Percentiles rank a stretch among this genome's conserved stretches.
Conservation (phyloP, 768 basidiomycete genomes). For the Lentinus brumalis region DNA sequence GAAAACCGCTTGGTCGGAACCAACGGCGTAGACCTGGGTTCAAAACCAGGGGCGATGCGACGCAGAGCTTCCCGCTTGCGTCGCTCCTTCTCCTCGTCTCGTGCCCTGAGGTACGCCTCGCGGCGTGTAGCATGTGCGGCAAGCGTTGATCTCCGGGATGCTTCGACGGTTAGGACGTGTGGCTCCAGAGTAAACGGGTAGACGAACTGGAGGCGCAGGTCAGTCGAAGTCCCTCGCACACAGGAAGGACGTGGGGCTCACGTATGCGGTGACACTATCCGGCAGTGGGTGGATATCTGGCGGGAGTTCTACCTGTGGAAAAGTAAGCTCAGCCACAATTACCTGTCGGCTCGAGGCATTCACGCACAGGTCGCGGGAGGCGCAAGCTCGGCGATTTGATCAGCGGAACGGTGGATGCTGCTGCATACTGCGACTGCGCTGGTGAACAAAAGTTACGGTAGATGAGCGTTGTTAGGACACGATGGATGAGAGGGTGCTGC, state of each 20-base stretch:
- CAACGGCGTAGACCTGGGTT: slow-evolving; percentile 61
- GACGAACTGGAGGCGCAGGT: slow-evolving; percentile 66
- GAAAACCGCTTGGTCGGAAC: slow-evolving; percentile 48
- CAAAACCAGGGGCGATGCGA: slow-evolving; percentile 83
- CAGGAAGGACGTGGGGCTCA: slow-evolving; percentile 36
- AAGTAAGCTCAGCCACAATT: neutral
- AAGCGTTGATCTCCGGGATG: slow-evolving; percentile 67
- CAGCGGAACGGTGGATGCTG: slow-evolving; percentile 75
- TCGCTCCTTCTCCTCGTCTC: slow-evolving; percentile 78
- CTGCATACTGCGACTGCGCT: slow-evolving; percentile 62
- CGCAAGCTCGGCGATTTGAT: slow-evolving; percentile 93
- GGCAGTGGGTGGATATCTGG: slow-evolving; percentile 94
- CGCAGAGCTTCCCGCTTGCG: slow-evolving; percentile 65
- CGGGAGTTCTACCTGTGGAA: slow-evolving; percentile 74
- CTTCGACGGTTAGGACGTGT: slow-evolving; percentile 76
- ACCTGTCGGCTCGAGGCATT: neutral
- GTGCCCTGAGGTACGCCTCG: slow-evolving; percentile 66
- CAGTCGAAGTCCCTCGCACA: neutral
- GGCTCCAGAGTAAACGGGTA: slow-evolving; percentile 95
- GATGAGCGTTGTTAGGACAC: neutral
- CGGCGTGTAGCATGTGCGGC: slow-evolving; percentile 66
- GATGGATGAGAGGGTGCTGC: neutral
- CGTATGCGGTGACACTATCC: slow-evolving; percentile 87
- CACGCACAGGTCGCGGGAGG: slow-evolving; percentile 73
- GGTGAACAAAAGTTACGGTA: neutral